These are phyloP conservation scores for Dioscorea dumetorum DNA, from an alignment of 106 monocot genomes.

Conservation along the genomic window DNA sequence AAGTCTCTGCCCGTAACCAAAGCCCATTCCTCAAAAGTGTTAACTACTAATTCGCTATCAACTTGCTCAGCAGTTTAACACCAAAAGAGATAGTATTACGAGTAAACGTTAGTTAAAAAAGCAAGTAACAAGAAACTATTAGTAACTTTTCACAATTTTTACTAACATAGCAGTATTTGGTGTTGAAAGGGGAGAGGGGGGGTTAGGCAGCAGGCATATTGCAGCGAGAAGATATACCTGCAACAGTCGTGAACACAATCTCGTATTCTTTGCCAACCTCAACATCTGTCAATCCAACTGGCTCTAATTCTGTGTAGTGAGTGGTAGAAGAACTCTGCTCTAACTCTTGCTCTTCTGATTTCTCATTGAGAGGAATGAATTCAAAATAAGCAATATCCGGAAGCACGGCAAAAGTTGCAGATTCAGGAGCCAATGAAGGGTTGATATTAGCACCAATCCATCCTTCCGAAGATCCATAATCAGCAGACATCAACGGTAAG, in stretches of 20 bases:
- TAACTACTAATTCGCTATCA: too few species aligned
- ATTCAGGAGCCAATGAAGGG: conserved; percentile 52
- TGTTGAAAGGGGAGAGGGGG: too few species aligned
- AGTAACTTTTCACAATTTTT: too few species aligned
- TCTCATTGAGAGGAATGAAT: conserved; percentile 58
- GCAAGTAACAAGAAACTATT: too few species aligned
- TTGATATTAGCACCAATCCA: conserved; percentile 71
- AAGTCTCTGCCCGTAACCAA: too few species aligned
- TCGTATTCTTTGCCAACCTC: conserved; percentile 68
- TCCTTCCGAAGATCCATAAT: conserved; percentile 81
- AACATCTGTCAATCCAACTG: conserved; percentile 65
- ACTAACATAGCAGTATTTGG: too few species aligned
- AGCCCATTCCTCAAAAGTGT: too few species aligned
- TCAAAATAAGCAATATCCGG: conserved; percentile 85
- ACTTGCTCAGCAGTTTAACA: too few species aligned
- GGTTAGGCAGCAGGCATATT: too few species aligned
- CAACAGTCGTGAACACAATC: conserved; percentile 58
- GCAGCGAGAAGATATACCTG: too few species aligned
- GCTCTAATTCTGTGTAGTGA: conserved; percentile 46
- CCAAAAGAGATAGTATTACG: too few species aligned
- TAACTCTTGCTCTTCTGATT: conserved; percentile 13
- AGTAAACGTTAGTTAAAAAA: too few species aligned
- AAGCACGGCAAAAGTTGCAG: conserved; percentile 53
- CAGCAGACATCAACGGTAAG: conserved; percentile 70
- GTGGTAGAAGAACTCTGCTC: conserved; percentile 20